Evolutionary conservation across 768 basidiomycete genomes (phyloP), one percentile per base, ranked within the genome.

Genomic region (Lactarius tabidus): DNA sequence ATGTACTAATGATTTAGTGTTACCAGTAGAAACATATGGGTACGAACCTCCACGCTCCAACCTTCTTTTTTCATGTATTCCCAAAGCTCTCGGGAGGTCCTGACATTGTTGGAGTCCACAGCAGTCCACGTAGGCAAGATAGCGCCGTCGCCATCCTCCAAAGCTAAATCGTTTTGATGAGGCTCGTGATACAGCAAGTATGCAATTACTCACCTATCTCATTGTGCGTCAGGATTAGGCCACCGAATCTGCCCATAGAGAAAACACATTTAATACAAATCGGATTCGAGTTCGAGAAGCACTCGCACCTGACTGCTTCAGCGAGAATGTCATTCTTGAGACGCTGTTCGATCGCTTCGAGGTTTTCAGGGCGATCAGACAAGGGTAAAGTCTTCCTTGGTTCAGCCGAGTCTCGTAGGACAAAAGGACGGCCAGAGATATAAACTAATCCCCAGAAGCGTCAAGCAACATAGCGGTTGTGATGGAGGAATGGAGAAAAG

Each of bases 81-180:
- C 87, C 91, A 98, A 10, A 98, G 80, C 73, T 98, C 95, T 56
- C 85, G 80, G 9, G 90, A 88, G 0, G 97, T 98, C 71, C 85
- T 84, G n/a, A 98, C 92, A 67, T 88, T 92, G 20, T 78, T 79
- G 26, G 77, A 80, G 73, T 97, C 95, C 8, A 97, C 92, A 26
- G 89, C 84, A 2, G 95, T 94, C 96, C 96, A 98, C 3, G 93
- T 96, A 0, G 94, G 92, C 2, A 95, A 76, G 69, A 98, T 90
- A 1, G 89, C 86, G 5, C 92, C 92, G 60, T 89, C 86, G 4
- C 90, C 90, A 58, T 80, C 80, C 59, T 85, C 83, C 18, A 82
- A 76, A 48, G 81, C 84, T 81, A 12, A 23, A 26, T 35, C 15
- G 48, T 57, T 57, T 39, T 53, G 45, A 45, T 36, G 14, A 60